A percentile compares a stretch with the other conserved stretches of the same genome.
phyloP scores from a whole-genome alignment of 768 basidiomycete species.

The Suillus hirtellus region DNA sequence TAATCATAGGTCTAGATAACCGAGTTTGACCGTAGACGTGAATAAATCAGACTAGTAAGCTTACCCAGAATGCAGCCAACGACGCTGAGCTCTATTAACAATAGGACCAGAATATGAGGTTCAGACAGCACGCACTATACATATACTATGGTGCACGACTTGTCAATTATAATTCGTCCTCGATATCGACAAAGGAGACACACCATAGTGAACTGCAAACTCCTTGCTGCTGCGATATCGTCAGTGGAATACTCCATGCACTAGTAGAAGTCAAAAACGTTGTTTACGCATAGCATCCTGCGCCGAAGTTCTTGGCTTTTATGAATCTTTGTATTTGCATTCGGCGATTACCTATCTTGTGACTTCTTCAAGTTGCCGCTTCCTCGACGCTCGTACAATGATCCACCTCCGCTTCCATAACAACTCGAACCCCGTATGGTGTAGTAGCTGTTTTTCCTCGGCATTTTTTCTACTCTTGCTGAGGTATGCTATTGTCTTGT shows the following conservation, averaged over 20 bases:
- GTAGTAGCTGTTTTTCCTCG: too few relatives aligned
- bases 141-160: neutral
- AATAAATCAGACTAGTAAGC: neutral
- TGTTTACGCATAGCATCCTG: too few relatives aligned
- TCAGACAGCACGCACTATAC: neutral
- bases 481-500: too few relatives aligned
- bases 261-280: too few relatives aligned
- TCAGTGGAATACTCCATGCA: neutral
- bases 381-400: too few relatives aligned
- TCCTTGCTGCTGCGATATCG: neutral
- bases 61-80: neutral
- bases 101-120: neutral
- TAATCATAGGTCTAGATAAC: neutral
- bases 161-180: neutral
- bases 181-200: neutral
- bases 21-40: neutral
- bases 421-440: too few relatives aligned
- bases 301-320: too few relatives aligned
- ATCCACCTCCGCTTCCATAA: too few relatives aligned
- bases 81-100: neutral
- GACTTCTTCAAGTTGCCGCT: too few relatives aligned
- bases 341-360: too few relatives aligned
- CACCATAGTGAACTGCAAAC: neutral
- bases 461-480: too few relatives aligned
- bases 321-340: too few relatives aligned